These are phyloP conservation scores for Trichoderma sp. DNA, from an alignment of 2,329 filamentous ascomycete genomes.

Conservation along the genomic window DNA sequence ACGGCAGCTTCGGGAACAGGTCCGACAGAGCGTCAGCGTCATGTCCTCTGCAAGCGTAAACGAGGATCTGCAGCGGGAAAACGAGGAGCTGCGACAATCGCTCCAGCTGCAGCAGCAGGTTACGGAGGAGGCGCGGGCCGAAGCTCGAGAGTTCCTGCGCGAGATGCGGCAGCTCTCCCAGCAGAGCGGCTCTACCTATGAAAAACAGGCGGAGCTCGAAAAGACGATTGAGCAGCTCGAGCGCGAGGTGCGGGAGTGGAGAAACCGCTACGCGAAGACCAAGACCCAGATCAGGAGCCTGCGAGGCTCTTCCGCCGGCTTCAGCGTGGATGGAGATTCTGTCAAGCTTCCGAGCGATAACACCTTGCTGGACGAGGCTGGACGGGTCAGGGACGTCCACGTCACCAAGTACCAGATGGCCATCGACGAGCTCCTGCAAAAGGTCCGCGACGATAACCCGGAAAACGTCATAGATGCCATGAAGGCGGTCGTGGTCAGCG, in stretches of 20 bases:
- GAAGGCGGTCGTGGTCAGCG: slow-evolving; percentile 80
- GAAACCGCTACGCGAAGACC: slow-evolving; percentile 80
- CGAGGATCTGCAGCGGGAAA: slow-evolving; percentile 64
- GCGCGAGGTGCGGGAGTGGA: slow-evolving; percentile 85
- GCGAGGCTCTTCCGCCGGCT: slow-evolving; percentile 76
- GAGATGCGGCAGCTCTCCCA: slow-evolving; percentile 89
- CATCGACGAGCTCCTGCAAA: slow-evolving; percentile 84
- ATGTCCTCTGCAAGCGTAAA: slow-evolving; percentile 44
- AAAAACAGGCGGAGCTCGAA: slow-evolving; percentile 78
- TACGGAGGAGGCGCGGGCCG: slow-evolving; percentile 82
- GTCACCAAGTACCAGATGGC: slow-evolving; percentile 94
- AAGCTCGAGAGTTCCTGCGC: slow-evolving; percentile 78
- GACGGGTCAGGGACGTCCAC: slow-evolving; percentile 85
- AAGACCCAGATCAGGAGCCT: slow-evolving; percentile 86
- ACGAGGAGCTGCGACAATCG: slow-evolving; percentile 67
- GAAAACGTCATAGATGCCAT: slow-evolving; percentile 79
- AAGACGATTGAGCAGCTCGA: slow-evolving; percentile 76
- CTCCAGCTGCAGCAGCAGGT: slow-evolving; percentile 75
- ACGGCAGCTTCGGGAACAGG: slow-evolving; percentile 62
- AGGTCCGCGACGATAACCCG: slow-evolving; percentile 72
- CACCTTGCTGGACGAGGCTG: slow-evolving; percentile 69
- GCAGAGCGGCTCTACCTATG: slow-evolving; percentile 75
- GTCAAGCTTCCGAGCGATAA: slow-evolving; percentile 66
- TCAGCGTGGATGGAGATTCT: slow-evolving; percentile 70
- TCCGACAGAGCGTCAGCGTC: slow-evolving; percentile 41